Evolutionary conservation across 169 alveolate species (phyloP).

Genomic region (Cryptosporidium ryanae): DNA sequence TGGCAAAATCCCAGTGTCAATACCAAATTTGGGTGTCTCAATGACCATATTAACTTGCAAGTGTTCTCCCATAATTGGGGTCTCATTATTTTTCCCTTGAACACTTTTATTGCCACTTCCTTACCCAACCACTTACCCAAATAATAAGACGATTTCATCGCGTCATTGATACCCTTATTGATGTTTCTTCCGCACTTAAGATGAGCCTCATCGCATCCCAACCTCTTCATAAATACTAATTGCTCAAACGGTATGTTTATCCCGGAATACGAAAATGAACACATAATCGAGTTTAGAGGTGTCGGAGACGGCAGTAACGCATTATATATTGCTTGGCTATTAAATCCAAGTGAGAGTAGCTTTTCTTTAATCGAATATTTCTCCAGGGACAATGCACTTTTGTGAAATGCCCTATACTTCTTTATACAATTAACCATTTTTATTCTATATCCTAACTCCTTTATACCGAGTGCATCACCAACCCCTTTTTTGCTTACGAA

Average conservation of each 20-base stretch:
- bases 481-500: constrained; percentile 3
- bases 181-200: constrained; percentile 7
- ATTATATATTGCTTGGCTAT: neutral
- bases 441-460: constrained; percentile 41
- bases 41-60: constrained; percentile 64
- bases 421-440: constrained; percentile 45
- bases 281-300: constrained; percentile 5
- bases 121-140: constrained; percentile 72
- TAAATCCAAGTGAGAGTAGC: neutral
- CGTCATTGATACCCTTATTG: too few relatives aligned
- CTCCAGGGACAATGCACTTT: neutral
- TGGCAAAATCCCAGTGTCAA: constrained; percentile 61
- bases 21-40: constrained; percentile 66
- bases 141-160: constrained; percentile 23
- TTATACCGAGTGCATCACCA: constrained; percentile 13
- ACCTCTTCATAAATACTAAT: constrained; percentile 11
- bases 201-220: constrained; percentile 26
- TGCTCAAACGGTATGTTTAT: constrained; percentile 70
- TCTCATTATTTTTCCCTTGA: constrained; percentile 38
- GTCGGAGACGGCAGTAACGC: neutral
- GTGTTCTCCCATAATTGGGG: constrained; percentile 60
- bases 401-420: neutral
- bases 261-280: constrained; percentile 22
- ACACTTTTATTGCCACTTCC: constrained; percentile 47
- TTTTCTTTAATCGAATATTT: neutral